These are phyloP conservation scores for Dryas octopetala DNA, from an alignment of 306 rosid genomes.

Conservation along the genomic window DNA sequence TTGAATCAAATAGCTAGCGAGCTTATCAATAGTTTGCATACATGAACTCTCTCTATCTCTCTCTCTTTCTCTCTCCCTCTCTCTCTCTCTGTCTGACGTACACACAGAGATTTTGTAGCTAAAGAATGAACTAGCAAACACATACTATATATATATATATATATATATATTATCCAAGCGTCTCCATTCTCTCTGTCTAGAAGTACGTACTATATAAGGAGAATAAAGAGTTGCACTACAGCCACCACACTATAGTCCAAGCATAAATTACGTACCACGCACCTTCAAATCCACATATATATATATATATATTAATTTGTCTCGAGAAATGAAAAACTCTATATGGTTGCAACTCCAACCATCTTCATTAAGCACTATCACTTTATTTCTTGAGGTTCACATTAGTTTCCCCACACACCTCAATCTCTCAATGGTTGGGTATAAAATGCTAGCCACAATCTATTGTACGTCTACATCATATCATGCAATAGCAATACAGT, in stretches of 20 bases:
- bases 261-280: not conserved
- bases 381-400: not conserved
- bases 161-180: too few relatives aligned
- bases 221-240: conserved; percentile 2
- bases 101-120: too few relatives aligned
- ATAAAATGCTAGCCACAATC: too few relatives aligned
- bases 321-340: not conserved
- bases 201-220: not conserved
- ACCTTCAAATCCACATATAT: not conserved
- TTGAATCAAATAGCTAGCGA: too few relatives aligned
- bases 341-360: not conserved
- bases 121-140: not conserved
- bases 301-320: not conserved
- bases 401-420: not conserved
- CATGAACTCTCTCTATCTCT: too few relatives aligned
- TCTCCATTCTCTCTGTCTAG: not conserved
- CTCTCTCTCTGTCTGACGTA: too few relatives aligned
- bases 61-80: too few relatives aligned
- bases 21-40: too few relatives aligned
- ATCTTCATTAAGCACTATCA: not conserved
- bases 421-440: too few relatives aligned
- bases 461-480: too few relatives aligned
- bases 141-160: too few relatives aligned
- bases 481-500: too few relatives aligned
- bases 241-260: conserved; percentile 2